Conservation (phyloP, 192 early-diverging fungal genomes). For the Coemansia sp. region DNA sequence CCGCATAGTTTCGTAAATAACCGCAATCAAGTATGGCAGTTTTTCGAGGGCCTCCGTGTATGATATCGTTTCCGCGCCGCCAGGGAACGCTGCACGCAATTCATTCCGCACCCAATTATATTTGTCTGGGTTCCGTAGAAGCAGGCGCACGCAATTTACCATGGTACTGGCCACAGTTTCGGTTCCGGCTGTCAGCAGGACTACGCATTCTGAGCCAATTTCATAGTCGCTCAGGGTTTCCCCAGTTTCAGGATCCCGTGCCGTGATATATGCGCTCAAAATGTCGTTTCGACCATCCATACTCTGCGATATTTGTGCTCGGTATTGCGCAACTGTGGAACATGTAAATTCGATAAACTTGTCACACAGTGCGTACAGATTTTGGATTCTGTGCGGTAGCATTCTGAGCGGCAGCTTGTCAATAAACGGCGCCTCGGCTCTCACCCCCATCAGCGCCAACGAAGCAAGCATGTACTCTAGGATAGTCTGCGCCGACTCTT, state of each 20-base stretch:
- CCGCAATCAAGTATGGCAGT: constrained; percentile 25
- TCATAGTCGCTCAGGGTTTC: constrained; percentile 11
- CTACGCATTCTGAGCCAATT: constrained; percentile 20
- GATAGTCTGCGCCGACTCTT: constrained; percentile 6
- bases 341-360: constrained; percentile 2
- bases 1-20: constrained; percentile 31
- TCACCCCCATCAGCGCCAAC: constrained; percentile 23
- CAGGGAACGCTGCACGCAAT: constrained; percentile 6
- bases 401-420: neutral
- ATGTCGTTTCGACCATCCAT: constrained; percentile 14
- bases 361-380: constrained; percentile 15
- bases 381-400: neutral
- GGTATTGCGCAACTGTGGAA: neutral
- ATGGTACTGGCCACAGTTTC: constrained; percentile 20
- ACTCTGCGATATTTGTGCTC: constrained; percentile 1
- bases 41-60: constrained; percentile 3
- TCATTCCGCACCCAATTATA: neutral
- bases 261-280: constrained; percentile 15
- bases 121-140: constrained; percentile 19
- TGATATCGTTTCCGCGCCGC: neutral
- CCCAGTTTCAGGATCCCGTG: constrained; percentile 22
- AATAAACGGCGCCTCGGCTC: constrained; percentile 17
- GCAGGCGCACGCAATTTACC: constrained; percentile 7
- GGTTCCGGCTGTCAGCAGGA: constrained; percentile 28
- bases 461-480: constrained; percentile 11